Evolutionary conservation across 176 grass and related monocot species (phyloP).

Genomic region (Oryza glaberrima): DNA sequence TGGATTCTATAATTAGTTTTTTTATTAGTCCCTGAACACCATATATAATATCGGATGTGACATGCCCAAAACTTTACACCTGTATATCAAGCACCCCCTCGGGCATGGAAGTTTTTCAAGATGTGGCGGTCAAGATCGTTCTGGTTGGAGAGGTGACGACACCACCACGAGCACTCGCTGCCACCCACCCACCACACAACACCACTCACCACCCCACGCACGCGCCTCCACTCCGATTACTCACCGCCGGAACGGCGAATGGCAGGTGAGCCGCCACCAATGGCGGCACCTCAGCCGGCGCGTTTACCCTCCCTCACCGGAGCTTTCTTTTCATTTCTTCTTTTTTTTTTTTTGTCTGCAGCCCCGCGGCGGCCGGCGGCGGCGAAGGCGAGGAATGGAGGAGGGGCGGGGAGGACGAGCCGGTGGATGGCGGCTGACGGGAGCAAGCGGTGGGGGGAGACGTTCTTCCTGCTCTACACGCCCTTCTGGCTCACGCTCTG

Average conservation of each 20-base stretch:
- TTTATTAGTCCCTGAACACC: no score
- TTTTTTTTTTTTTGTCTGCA: not conserved
- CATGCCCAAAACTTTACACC: no score
- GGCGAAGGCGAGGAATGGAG: slow-evolving; percentile 1
- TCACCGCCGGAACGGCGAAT: slow-evolving; percentile 18
- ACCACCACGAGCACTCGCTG: no score
- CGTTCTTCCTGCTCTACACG: slow-evolving; percentile 90
- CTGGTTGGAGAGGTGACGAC: no score
- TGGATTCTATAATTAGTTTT: no score
- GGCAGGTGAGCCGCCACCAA: slow-evolving; percentile 30
- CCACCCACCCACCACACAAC: no score
- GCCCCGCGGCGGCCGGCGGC: slow-evolving; percentile 10
- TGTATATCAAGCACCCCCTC: no score
- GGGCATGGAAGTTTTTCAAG: no score
- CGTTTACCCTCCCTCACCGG: slow-evolving; percentile 3
- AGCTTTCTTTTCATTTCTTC: not conserved
- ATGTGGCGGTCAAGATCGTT: no score
- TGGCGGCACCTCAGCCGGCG: not conserved
- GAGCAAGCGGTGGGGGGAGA: slow-evolving; percentile 96
- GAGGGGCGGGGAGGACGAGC: slow-evolving; percentile 30
- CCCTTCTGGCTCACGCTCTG: slow-evolving; percentile 93
- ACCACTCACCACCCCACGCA: no score
- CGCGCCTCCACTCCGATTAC: not conserved
- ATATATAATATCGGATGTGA: no score
- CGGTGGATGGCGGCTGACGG: slow-evolving; percentile 66